A percentile compares a stretch with the other conserved stretches of the same genome.
Conservation (phyloP, 1,139 yeast genomes). For the Pichiaceae sp. region DNA sequence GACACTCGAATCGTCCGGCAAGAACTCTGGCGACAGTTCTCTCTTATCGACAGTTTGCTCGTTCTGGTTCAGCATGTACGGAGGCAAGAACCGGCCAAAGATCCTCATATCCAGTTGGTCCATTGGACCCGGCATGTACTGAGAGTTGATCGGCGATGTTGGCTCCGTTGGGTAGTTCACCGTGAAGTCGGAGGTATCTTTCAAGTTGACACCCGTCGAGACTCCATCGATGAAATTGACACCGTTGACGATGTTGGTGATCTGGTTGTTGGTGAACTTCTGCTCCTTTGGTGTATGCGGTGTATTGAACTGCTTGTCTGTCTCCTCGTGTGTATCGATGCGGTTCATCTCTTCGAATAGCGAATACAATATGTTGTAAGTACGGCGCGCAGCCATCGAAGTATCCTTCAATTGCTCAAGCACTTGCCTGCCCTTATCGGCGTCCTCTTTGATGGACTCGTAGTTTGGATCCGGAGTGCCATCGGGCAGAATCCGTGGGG, state of each 20-base stretch:
- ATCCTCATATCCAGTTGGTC: slow-evolving; percentile 78
- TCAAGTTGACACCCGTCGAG: slow-evolving; percentile 22
- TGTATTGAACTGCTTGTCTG: neutral
- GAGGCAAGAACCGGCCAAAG: slow-evolving; percentile 77
- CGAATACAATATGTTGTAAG: slow-evolving; percentile 70
- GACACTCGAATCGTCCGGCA: neutral
- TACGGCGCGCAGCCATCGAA: slow-evolving; percentile 71
- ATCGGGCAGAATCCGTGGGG: slow-evolving; percentile 33
- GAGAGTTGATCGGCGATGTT: slow-evolving; percentile 13
- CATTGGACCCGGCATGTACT: slow-evolving; percentile 71
- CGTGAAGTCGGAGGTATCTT: slow-evolving; percentile 10
- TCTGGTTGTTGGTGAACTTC: slow-evolving; percentile 2
- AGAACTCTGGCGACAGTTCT: neutral
- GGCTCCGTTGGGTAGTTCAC: slow-evolving; percentile 3
- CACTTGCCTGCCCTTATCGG: slow-evolving; percentile 73
- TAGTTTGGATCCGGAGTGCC: slow-evolving; percentile 60
- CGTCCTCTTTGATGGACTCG: slow-evolving; percentile 57
- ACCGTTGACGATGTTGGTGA: slow-evolving; percentile 16
- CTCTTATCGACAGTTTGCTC: neutral
- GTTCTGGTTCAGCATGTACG: slow-evolving; percentile 49
- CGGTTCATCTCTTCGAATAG: slow-evolving; percentile 72
- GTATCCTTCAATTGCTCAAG: slow-evolving; percentile 63
- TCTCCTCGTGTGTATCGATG: neutral
- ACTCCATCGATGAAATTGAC: slow-evolving; percentile 25
- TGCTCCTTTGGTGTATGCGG: neutral